Evolutionary conservation across 139 green algal genomes (phyloP).

Genomic region (Coelastrella sp.): DNA sequence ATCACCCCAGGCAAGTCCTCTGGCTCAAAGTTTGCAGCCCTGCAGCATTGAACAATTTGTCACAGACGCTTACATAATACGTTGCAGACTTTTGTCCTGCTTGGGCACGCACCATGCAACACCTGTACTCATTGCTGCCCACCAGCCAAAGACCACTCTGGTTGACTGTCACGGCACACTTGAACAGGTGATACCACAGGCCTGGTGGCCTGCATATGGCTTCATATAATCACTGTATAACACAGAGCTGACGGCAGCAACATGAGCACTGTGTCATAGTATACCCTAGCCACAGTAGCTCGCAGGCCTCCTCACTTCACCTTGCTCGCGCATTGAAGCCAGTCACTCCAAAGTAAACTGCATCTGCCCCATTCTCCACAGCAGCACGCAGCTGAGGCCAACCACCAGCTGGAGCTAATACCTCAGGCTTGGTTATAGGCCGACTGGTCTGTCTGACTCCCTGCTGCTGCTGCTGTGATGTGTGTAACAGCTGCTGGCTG

Average conservation of each 20-base stretch:
- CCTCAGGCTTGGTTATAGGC: slow-evolving; percentile 59
- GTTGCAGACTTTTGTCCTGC: background rate
- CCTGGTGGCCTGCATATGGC: background rate
- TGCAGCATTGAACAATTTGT: slow-evolving; percentile 28
- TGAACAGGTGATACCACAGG: too few species aligned
- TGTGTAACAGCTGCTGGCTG: background rate
- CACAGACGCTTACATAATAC: too few species aligned
- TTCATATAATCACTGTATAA: too few species aligned
- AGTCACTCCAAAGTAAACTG: slow-evolving; percentile 85
- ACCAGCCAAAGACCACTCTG: too few species aligned
- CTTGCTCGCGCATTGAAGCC: slow-evolving; percentile 57
- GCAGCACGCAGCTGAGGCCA: slow-evolving; percentile 86
- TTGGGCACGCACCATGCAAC: background rate
- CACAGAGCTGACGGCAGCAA: slow-evolving; percentile 6
- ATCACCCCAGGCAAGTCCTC: slow-evolving; percentile 83
- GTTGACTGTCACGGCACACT: too few species aligned
- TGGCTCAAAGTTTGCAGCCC: slow-evolving; percentile 81
- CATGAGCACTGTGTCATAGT: background rate
- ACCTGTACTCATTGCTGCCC: background rate
- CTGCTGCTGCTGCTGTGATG: background rate
- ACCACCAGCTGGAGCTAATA: slow-evolving; percentile 82
- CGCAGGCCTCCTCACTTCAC: background rate
- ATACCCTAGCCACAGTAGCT: background rate
- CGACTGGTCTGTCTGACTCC: background rate
- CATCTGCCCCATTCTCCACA: slow-evolving; percentile 85